Evolutionary conservation across 805 yeast species (phyloP), one percentile per base, ranked within the genome.

Genomic region (Saturnispora halmiae): DNA sequence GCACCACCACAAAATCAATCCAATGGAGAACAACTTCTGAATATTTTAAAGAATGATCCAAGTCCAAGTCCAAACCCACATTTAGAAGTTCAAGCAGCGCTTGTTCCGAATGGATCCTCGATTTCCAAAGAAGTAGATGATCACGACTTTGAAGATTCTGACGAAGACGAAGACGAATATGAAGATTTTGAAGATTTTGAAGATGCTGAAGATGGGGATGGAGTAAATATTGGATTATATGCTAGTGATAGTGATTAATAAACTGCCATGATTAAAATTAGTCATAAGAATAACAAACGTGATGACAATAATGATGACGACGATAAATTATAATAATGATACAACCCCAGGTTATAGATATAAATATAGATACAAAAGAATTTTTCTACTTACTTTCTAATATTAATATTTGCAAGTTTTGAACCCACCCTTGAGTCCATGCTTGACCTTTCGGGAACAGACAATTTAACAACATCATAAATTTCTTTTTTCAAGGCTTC

Each of bases 381-480:
- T 28, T 20, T 27, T 28, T 28, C 20, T 29, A 31, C 8, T n/a
- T 18, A 13, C 10, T 18, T 18, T 9, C 24, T 18, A 28, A 19
- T 28, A 36, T 5, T 36, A 21, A 9, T 30, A 37, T 19, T 29
- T 21, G 34, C 14, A n/a, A 34, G 21, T 24, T 40, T 40, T n/a
- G 65, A 60, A 41, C 56, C 58, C 22, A 82, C 69, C 49, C 95
- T 70, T 1, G 88, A 75, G 56, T 87, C 95, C 86, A 87, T 84
- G 20, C 70, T 66, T 54, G 75, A 75, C 46, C 95, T 69, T 53
- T 84, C 92, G 4, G 95, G 94, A 25, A 82, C 73, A 15, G 67
- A 74, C 35, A 88, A 66, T 35, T 75, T 75, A 7, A 88, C 69
- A 37, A 86, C 64, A 11, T 87, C 87, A 42, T 69, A 63, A 45